Base-by-base conservation (phyloP, 176 grass and related monocot genomes). In the Zoysia pacifica region DNA sequence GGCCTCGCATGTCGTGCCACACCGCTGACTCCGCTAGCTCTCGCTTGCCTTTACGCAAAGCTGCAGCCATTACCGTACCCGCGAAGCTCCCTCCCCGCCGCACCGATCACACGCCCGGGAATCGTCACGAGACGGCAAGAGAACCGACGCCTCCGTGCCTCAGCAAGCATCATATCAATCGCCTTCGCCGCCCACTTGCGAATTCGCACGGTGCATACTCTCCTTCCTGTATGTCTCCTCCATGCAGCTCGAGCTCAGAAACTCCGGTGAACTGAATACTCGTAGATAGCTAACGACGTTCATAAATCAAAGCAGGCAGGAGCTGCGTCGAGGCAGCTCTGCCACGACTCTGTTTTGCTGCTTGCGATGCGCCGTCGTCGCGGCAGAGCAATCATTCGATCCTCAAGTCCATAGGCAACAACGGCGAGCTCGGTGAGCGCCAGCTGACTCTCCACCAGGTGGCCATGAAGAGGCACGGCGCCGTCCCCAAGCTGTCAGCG, bases 21-120 rank as follows among this genome's bases (percentile, higher is more conserved):
- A 41, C 41, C 71, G 2, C 73, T 70, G 72, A 52, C 60, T 70
- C 58, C n/a, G 48, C 42, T 53, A 46, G 8, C 9, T 47, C 46
- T 70, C 53, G 35, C 59, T 68, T 0, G 28, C 76, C 49, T 81
- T 81, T 85, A 89, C 77, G 77, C 82, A 89, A 85, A 85, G 80
- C 62, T 36, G 76, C n/a, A 38, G 39, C 16, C 45, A 13, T 9
- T 76, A 0, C 38, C 70, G 81, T 88, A 38, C 64, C 16, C 1
- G 7, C 70, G 16, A 88, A 88, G 81, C 86, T 75, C 53, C 79
- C 73, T 46, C 2, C 5, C 60, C 7, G 4, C 35, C 50, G 3
- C 70, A 1, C 6, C 59, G 19, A 36, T 40, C 75, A 8, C 40
- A 67, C 62, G 10, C 28, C 28, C 28, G 28, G 77, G 74, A 49